Conservation (phyloP, 345 rosid genomes). For the Leavenworthia alabamica region DNA sequence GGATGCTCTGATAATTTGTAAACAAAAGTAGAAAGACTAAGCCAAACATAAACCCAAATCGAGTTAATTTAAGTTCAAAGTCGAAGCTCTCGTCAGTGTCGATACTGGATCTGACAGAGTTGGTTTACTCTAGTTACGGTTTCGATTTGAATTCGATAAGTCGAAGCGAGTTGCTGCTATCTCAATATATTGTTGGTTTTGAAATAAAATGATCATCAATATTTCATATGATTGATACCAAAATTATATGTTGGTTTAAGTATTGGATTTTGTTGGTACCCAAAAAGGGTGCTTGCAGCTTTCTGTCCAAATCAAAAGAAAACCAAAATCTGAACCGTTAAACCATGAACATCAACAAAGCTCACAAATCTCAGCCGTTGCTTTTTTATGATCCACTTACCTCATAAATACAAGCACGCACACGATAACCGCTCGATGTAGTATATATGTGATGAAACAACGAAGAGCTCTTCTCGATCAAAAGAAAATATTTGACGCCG, state of each 20-base stretch:
- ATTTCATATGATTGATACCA: too few species aligned
- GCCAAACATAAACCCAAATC: too few species aligned
- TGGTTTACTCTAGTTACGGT: too few species aligned
- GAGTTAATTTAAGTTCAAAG: too few species aligned
- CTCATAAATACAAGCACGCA: neutral
- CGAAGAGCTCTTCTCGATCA: constrained; percentile 5
- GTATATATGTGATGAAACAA: constrained; percentile 13
- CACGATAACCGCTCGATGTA: neutral
- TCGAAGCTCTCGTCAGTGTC: too few species aligned
- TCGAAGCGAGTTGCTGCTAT: too few species aligned
- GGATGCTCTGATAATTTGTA: too few species aligned
- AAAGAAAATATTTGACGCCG: constrained; percentile 10
- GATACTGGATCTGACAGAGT: too few species aligned
- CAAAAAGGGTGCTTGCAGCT: neutral
- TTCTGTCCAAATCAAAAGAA: constrained; percentile 2
- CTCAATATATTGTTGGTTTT: too few species aligned
- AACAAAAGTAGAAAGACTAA: too few species aligned
- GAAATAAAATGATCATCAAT: too few species aligned
- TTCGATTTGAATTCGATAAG: too few species aligned
- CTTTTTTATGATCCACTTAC: neutral
- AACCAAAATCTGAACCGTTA: constrained; percentile 13
- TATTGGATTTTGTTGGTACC: constrained; percentile 10
- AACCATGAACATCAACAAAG: neutral
- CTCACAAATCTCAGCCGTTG: constrained; percentile 15
- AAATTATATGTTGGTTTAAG: constrained; percentile 20